Base-by-base conservation (phyloP, 192 early-diverging fungal genomes). In the Rhizophagus sp. region DNA sequence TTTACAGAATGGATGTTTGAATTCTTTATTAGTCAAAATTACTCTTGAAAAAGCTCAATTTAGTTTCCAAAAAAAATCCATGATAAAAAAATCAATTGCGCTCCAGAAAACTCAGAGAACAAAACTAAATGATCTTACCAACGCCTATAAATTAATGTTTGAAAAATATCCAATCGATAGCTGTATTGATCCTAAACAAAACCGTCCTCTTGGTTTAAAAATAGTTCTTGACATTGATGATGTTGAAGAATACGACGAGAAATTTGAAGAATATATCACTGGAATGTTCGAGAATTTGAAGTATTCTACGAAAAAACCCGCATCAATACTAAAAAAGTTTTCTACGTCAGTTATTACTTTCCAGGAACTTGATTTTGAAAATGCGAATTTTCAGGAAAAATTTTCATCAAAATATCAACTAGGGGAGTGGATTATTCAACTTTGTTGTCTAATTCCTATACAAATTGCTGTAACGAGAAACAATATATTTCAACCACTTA, bases 101-200 rank as follows among this genome's bases (percentile, higher is more conserved):
- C n/a, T n/a, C n/a, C n/a, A n/a, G n/a, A n/a, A n/a, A n/a, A n/a
- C n/a, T n/a, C n/a, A n/a, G n/a, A n/a, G n/a, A 0, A 65, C 39
- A 1, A 78, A 17, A 7, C 6, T 52, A 34, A 78, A 78, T 19
- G 64, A 65, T 4, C 33, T 50, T 24, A 19, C 68, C 2, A 47
- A 78, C 68, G 76, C 52, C 9, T 78, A 78, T 36, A 8, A 3
- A 17, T n/a, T 67, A 22, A n/a, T 78, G 41, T 78, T 78, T 33
- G 34, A 25, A 7, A 78, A 52, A 39, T 78, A 78, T 68, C 25
- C 76, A 30, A 27, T 34, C 3, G 27, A 49, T 10, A 65, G 4
- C 11, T 33, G n/a, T 19, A 68, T 78, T 19, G 66, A 34, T 68
- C 25, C n/a, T 1, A 47, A 50, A 24, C 44, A 52, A 25, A 49